Percentiles rank a stretch among this genome's conserved stretches.
Evolutionary conservation across 768 basidiomycete species (phyloP).

Genomic region (Pleurotus sapidus): DNA sequence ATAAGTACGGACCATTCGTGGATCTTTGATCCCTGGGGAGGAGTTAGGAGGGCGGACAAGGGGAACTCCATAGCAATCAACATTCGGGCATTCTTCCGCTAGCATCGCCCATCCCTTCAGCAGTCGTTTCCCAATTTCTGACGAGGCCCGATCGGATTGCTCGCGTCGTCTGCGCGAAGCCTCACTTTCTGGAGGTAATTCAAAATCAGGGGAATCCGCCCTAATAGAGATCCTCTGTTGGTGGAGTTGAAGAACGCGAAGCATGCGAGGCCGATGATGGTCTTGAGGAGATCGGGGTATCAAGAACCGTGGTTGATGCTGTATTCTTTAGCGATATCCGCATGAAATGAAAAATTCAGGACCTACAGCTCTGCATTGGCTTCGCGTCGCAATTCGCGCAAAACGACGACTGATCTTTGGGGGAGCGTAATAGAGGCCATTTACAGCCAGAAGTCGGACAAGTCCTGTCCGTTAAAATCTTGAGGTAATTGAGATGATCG

Average conservation of each 20-base stretch:
- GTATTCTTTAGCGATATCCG: neutral
- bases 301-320: constrained; percentile 5
- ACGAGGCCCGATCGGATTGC: constrained; percentile 78
- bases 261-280: constrained; percentile 45
- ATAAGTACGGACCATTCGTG: constrained; percentile 53
- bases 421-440: constrained; percentile 76
- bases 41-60: constrained; percentile 72
- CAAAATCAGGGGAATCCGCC: constrained; percentile 61
- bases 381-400: constrained; percentile 64
- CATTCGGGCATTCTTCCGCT: constrained; percentile 78
- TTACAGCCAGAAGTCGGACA: constrained; percentile 57
- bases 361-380: constrained; percentile 26
- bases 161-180: constrained; percentile 65
- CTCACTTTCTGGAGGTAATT: constrained; percentile 62
- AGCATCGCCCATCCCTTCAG: constrained; percentile 88
- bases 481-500: neutral
- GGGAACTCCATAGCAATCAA: constrained; percentile 75
- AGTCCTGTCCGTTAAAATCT: constrained; percentile 65
- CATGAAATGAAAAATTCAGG: constrained; percentile 1
- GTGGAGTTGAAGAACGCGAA: constrained; percentile 72
- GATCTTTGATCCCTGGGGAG: constrained; percentile 54
- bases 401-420: constrained; percentile 48
- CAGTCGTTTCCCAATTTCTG: constrained; percentile 75
- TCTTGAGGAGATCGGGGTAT: constrained; percentile 32
- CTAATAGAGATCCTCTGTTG: constrained; percentile 70